Conservation (phyloP, 257 asterid species). For the Nicotiana tabacum region DNA sequence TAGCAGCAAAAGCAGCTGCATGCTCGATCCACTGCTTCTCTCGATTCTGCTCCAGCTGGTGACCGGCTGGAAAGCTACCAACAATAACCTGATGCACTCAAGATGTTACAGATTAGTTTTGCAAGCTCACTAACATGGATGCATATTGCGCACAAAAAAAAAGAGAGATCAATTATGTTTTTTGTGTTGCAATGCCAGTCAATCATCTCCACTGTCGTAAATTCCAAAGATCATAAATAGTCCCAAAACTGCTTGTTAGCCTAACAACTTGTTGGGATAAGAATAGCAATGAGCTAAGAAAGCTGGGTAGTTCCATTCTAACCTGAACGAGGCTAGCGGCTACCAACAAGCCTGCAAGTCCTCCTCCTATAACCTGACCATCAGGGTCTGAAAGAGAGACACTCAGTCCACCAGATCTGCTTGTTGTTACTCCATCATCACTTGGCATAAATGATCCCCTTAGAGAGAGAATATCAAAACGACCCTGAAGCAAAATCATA, state of each 20-base stretch:
- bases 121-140: slow-evolving; percentile 2
- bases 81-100: slow-evolving; percentile 58
- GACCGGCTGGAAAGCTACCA: slow-evolving; percentile 61
- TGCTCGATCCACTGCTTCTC: slow-evolving; percentile 61
- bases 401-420: slow-evolving; percentile 92
- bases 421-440: slow-evolving; percentile 68
- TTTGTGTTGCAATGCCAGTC: not conserved
- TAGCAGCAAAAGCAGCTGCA: slow-evolving; percentile 36
- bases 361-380: slow-evolving; percentile 96
- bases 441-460: slow-evolving; percentile 75
- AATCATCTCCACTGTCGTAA: not conserved
- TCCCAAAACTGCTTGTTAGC: not conserved
- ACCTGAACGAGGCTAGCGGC: slow-evolving; percentile 93
- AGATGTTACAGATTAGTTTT: slow-evolving; percentile 10
- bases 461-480: slow-evolving; percentile 76
- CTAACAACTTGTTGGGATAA: not conserved
- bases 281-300: not conserved
- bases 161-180: not conserved
- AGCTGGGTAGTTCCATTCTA: slow-evolving; percentile 7
- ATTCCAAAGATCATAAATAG: not conserved
- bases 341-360: slow-evolving; percentile 84
- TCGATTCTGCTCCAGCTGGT: slow-evolving; percentile 41
- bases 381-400: slow-evolving; percentile 86
- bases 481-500: slow-evolving; percentile 51
- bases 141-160: not conserved